phyloP scores from a whole-genome alignment of 148 eudicot genomes.

The Linanthus parryae region DNA sequence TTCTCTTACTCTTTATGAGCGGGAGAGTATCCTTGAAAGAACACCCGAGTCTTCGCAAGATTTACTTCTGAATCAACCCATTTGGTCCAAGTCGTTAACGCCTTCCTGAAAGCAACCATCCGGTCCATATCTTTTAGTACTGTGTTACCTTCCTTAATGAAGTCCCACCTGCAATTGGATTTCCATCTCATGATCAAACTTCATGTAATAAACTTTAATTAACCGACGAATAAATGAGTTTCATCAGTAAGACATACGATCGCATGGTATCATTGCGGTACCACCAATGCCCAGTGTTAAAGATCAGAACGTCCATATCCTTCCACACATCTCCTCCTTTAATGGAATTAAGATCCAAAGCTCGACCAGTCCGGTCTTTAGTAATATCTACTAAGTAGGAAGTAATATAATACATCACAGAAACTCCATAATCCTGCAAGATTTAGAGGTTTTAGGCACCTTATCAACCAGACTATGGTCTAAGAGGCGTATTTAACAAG shows the following conservation, averaged over 20 bases:
- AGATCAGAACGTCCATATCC: constrained; percentile 37
- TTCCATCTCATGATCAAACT: too few species aligned
- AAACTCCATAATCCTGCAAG: constrained; percentile 42
- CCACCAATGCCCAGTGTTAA: constrained; percentile 88
- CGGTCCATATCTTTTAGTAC: constrained; percentile 41
- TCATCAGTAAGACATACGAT: constrained; percentile 30
- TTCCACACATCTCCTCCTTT: constrained; percentile 48
- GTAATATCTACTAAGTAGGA: constrained; percentile 53
- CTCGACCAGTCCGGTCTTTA: constrained; percentile 28
- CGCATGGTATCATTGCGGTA: constrained; percentile 39
- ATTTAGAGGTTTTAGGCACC: too few species aligned
- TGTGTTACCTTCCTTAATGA: constrained; percentile 30
- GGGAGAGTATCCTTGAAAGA: constrained; percentile 64
- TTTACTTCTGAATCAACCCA: constrained; percentile 51
- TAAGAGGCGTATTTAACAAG: not conserved
- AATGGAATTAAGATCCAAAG: constrained; percentile 47
- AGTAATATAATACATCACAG: constrained; percentile 30
- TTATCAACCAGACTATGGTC: too few species aligned
- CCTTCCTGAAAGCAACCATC: constrained; percentile 37
- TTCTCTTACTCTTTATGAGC: constrained; percentile 53
- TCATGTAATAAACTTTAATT: too few species aligned
- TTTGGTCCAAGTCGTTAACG: constrained; percentile 48
- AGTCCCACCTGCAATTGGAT: constrained; percentile 44
- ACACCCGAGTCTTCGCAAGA: constrained; percentile 36
- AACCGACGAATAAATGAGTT: too few species aligned